A percentile compares a stretch with the other conserved stretches of the same genome.
Conservation (phyloP, 768 basidiomycete genomes). For the Phaffia australis region DNA sequence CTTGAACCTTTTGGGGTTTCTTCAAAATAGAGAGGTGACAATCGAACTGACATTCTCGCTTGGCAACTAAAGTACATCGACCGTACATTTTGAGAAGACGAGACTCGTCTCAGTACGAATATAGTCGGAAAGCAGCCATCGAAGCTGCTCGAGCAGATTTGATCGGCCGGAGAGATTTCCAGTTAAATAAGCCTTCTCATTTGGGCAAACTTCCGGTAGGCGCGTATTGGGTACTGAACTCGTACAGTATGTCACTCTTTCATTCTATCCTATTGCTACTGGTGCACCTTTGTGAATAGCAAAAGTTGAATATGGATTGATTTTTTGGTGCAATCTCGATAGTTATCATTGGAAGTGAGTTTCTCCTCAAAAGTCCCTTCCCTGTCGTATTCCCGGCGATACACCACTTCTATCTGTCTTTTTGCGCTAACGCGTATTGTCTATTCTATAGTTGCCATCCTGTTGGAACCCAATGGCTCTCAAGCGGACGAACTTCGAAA, state of each 20-base stretch:
- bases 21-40: slow-evolving; percentile 1
- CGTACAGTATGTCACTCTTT: slow-evolving; percentile 11
- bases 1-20: too few species aligned
- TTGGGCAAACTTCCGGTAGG: slow-evolving; percentile 14
- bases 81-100: slow-evolving; percentile 38
- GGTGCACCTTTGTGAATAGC: too few species aligned
- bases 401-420: too few species aligned
- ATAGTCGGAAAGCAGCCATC: slow-evolving; percentile 38
- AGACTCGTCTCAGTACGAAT: slow-evolving; percentile 35
- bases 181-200: slow-evolving; percentile 35
- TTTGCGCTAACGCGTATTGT: too few species aligned
- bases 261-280: not conserved
- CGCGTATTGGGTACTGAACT: slow-evolving; percentile 24
- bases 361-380: too few species aligned
- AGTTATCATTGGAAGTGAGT: slow-evolving; percentile 18
- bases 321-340: not conserved
- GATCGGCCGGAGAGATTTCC: slow-evolving; percentile 36
- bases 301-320: not conserved
- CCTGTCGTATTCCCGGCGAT: too few species aligned
- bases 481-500: slow-evolving; percentile 19
- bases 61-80: slow-evolving; percentile 21
- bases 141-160: slow-evolving; percentile 40
- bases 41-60: too few species aligned
- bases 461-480: slow-evolving; percentile 16
- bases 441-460: slow-evolving; percentile 1